These are phyloP conservation scores for Ambispora gerdemannii DNA, from an alignment of 192 early-diverging fungal genomes.

Conservation along the genomic window DNA sequence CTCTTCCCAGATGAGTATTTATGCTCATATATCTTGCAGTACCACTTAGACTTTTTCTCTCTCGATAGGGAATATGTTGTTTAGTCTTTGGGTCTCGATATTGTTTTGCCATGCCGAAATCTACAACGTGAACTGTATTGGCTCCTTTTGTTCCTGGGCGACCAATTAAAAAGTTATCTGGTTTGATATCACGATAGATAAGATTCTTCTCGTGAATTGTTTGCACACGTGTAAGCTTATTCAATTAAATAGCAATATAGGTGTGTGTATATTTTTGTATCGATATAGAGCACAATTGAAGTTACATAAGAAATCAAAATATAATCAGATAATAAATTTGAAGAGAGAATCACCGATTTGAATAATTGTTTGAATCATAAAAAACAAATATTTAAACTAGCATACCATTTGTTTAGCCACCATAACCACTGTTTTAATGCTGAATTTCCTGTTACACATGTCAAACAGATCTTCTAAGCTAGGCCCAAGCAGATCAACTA, in stretches of 20 bases:
- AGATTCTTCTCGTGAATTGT: constrained; percentile 92
- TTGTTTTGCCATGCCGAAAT: constrained; percentile 99
- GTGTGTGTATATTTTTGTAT: neutral
- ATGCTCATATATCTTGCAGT: constrained; percentile 99
- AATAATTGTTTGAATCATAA: neutral
- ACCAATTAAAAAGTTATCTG: constrained; percentile 97
- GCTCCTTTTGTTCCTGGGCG: constrained; percentile 58
- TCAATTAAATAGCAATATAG: constrained; percentile 1
- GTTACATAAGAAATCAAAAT: too few relatives aligned
- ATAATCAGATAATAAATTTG: neutral
- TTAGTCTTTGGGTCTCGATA: constrained; percentile 95
- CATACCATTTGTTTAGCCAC: constrained; percentile 91
- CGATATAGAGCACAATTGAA: too few relatives aligned
- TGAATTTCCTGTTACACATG: constrained; percentile 87
- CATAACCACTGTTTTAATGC: constrained; percentile 93
- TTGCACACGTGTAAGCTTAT: constrained; percentile 74
- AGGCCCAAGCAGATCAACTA: constrained; percentile 92
- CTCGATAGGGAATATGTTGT: constrained; percentile 96
- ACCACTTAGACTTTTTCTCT: constrained; percentile 90
- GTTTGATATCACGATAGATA: constrained; percentile 98
- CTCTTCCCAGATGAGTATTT: constrained; percentile 95
- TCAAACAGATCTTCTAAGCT: constrained; percentile 96
- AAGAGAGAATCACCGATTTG: neutral
- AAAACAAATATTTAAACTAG: neutral
- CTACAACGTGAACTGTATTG: constrained; percentile 83